Base-by-base conservation (phyloP, 1,284 basidiomycete species). In the Ustilago cynodontis region DNA sequence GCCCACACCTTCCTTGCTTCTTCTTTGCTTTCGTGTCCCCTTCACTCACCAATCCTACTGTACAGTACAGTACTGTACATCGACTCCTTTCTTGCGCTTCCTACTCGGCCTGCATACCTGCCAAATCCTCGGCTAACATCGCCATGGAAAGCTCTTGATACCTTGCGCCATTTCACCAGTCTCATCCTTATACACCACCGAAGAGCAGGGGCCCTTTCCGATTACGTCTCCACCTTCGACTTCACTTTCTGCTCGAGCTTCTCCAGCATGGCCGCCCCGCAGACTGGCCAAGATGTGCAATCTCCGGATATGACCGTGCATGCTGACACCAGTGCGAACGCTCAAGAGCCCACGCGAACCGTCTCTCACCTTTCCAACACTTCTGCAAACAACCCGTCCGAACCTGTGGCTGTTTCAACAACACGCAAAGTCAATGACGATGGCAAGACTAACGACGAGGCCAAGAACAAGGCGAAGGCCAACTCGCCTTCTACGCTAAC, bases 401-500 rank as follows among this genome's bases (percentile, higher is more conserved):
- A 57, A 13, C 20, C 20, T 11, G 54, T 31, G 33, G 1, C 62
- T 2, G 11, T 41, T 33, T 33, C 65, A 13, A 22, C 39, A 14
- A 33, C 50, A 22, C 28, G 1, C 18, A 45, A 45, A 20, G 4
- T 24, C 26, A 35, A 35, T 18, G 22, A 45, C 18, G 29, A 39
- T 11, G 29, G n/a, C 39, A 35, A 43, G 52, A 5, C 51, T 5
- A 70, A 57, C 0, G 41, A 20, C 26, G 37, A 47, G 26, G 14
- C 39, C 0, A 62, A 61, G n/a, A n/a, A n/a, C n/a, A n/a, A n/a
- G n/a, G n/a, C n/a, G n/a, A n/a, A 47, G 26, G 14, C 39, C 0
- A 62, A 61, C 1, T 24, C 10, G 10, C 2, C 63, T 0, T 69
- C 66, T 29, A 78, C 70, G 59, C 8, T 78, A 9, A 77, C 79